Base-by-base conservation (phyloP, 257 asterid genomes). In the Penstemon barbatus region DNA sequence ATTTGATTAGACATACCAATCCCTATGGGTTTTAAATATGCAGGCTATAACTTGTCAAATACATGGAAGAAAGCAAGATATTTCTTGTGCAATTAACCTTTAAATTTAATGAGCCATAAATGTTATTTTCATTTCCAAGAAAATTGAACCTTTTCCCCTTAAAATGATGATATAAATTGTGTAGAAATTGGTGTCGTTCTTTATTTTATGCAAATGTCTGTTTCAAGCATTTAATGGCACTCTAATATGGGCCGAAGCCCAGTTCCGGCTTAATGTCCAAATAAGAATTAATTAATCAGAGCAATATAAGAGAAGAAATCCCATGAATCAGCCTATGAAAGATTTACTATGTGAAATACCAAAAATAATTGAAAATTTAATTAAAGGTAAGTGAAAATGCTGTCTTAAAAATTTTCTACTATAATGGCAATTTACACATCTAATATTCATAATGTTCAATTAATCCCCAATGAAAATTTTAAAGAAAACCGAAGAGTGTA, bases 61-160 rank as follows among this genome's bases (percentile, higher is more conserved):
- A 56, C 70, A 70, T 63, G 13, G 70, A 65, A 64, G 67, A 76
- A 65, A 36, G 12, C 70, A 57, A n/a, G 10, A 8, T 25, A 18
- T 1, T 9, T 18, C 61, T 52, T 9, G 6, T 15, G 40, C 48
- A 70, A 62, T 71, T 61, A 41, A 68, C 38, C 63, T 50, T 37
- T 50, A 15, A 38, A 0, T 63, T 75, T 58, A 86, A 81, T 78
- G 39, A 51, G 73, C 73, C 61, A 55, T 85, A 75, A 78, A 84
- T 71, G 79, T 36, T 15, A 69, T 73, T 80, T 70, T 76, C 82
- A 80, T 82, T 86, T 86, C 89, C 88, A 74, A 86, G 75, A 75
- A 81, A 57, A 68, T 60, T 43, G 5, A 7, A 11, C 8, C 13
- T 55, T 61, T 52, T 69, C 42, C 49, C 58, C 69, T 50, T 57